Evolutionary conservation across 1,284 basidiomycete species (phyloP).

Genomic region (Ceratobasidium papillatum): DNA sequence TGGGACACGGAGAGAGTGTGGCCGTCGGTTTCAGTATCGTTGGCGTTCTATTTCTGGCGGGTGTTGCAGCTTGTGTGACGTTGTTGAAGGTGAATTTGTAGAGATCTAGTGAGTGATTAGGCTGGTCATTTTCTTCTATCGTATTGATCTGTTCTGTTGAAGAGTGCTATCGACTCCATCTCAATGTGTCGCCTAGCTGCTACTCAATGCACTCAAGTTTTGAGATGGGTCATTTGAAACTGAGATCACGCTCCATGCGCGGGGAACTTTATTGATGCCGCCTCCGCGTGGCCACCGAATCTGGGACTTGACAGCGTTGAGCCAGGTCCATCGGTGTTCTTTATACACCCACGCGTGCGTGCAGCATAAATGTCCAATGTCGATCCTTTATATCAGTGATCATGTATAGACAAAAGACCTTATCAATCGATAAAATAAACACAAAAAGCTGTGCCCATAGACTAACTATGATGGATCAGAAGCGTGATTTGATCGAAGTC

Average conservation of each 20-base stretch:
- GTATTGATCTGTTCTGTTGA: neutral
- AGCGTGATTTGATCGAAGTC: conserved; percentile 10
- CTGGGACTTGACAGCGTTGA: neutral
- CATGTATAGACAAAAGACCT: neutral
- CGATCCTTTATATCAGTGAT: neutral
- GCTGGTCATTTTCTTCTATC: neutral
- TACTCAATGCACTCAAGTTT: neutral
- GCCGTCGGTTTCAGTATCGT: conserved; percentile 21
- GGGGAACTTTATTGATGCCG: conserved; percentile 10
- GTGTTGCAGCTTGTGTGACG: conserved; percentile 20
- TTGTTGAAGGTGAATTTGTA: conserved; percentile 25
- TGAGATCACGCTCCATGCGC: neutral
- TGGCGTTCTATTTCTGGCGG: conserved; percentile 14
- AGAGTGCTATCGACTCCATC: neutral
- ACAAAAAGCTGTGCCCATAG: neutral
- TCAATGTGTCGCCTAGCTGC: too few species aligned
- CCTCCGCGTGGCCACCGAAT: neutral
- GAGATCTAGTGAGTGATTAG: neutral
- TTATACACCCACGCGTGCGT: neutral
- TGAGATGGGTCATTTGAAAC: neutral
- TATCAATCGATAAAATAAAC: neutral
- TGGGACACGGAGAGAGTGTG: conserved; percentile 26
- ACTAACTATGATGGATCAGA: conserved; percentile 13
- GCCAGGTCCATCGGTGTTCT: neutral
- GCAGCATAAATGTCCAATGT: neutral